These are phyloP conservation scores for Lithocarpus polystachyus DNA, from an alignment of 306 rosid genomes.

Conservation along the genomic window DNA sequence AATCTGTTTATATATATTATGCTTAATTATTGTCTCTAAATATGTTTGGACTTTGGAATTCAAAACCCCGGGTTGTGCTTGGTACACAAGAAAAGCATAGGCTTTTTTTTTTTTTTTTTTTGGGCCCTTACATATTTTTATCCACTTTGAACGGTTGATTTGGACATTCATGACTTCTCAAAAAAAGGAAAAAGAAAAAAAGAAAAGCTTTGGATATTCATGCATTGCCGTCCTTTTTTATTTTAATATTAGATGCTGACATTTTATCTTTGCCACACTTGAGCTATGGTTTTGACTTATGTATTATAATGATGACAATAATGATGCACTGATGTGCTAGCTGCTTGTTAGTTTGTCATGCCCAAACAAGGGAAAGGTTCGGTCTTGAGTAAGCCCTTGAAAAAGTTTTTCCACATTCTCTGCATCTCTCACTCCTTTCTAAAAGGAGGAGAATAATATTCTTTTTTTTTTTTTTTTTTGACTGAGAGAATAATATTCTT, in stretches of 20 bases:
- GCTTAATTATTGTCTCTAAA: too few species aligned
- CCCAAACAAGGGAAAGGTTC: background rate
- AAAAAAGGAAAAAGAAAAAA: too few species aligned
- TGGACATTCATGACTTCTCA: background rate
- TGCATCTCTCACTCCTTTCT: background rate
- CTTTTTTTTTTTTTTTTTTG: too few species aligned
- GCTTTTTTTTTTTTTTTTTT: too few species aligned
- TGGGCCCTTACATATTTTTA: background rate
- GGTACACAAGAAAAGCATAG: too few species aligned
- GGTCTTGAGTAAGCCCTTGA: background rate
- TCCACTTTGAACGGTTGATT: background rate
- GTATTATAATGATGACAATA: slow-evolving; percentile 3
- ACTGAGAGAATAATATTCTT: too few species aligned
- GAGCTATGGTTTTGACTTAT: slow-evolving; percentile 32
- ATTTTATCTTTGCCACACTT: slow-evolving; percentile 10
- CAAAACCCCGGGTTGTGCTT: too few species aligned
- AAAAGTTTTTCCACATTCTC: background rate
- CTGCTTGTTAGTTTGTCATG: background rate
- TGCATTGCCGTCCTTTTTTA: too few species aligned
- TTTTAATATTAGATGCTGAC: background rate
- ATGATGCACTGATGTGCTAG: background rate
- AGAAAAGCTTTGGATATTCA: too few species aligned
- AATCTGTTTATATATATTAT: too few species aligned
- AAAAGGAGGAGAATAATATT: too few species aligned
- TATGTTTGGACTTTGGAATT: too few species aligned